Evolutionary conservation across 257 asterid species (phyloP).

Genomic region (Linaria vulgaris): DNA sequence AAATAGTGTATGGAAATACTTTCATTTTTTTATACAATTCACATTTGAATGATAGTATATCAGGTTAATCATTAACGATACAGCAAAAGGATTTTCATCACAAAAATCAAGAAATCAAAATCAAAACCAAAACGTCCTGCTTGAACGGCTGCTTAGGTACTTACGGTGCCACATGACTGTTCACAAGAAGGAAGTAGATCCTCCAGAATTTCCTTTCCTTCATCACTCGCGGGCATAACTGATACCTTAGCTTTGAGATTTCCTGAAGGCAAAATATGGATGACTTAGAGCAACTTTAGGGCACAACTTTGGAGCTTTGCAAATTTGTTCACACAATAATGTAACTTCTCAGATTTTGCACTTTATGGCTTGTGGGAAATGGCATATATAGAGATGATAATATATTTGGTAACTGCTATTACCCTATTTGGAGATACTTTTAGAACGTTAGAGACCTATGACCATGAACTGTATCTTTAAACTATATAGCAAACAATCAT

Average conservation of each 20-base stretch:
- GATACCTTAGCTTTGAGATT: slow-evolving; percentile 28
- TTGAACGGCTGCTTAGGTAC: slow-evolving; percentile 29
- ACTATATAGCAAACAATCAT: not conserved
- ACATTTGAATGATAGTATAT: not conserved
- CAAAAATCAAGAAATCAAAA: slow-evolving; percentile 1
- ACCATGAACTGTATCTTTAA: not conserved
- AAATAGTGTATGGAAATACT: no score
- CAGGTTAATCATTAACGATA: not conserved
- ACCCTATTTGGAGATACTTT: not conserved
- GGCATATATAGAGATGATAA: not conserved
- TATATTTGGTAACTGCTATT: not conserved
- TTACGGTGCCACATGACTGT: slow-evolving; percentile 76
- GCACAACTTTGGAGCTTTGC: slow-evolving; percentile 5
- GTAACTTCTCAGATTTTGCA: no score
- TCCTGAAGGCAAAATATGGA: slow-evolving; percentile 42
- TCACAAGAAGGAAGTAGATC: slow-evolving; percentile 87
- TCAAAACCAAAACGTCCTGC: not conserved
- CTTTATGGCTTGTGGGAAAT: not conserved
- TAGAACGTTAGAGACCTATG: not conserved
- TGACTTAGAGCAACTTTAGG: slow-evolving; percentile 10
- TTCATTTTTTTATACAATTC: no score
- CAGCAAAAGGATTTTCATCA: not conserved
- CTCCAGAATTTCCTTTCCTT: slow-evolving; percentile 94
- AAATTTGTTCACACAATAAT: slow-evolving; percentile 14
- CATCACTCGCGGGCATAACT: slow-evolving; percentile 72